A percentile compares a stretch with the other conserved stretches of the same genome.
These are phyloP conservation scores for Hypoxylon sp. DNA, from an alignment of 2,329 filamentous ascomycete species.

Conservation along the genomic window DNA sequence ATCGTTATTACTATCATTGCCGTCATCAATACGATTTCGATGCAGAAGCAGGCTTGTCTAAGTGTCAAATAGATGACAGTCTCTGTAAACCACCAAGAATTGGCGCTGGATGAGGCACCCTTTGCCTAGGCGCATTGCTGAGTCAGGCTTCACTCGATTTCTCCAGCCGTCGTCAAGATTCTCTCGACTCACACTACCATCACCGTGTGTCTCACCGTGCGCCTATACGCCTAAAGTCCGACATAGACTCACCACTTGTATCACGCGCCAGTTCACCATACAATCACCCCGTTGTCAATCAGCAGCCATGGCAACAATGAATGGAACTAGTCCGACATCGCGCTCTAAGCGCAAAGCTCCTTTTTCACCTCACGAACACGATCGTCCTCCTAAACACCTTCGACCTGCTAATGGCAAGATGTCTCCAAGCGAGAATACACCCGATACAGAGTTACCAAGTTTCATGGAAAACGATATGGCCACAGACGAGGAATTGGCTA, in stretches of 20 bases:
- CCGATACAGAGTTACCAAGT: slow-evolving; percentile 56
- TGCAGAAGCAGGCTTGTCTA: slow-evolving; percentile 4
- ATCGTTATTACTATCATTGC: slow-evolving; percentile 7
- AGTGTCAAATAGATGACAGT: slow-evolving; percentile 33
- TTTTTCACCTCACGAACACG: slow-evolving; percentile 59
- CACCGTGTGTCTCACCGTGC: slow-evolving; percentile 21
- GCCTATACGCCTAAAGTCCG: slow-evolving; percentile 6
- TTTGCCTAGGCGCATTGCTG: slow-evolving; percentile 45
- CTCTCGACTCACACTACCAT: slow-evolving; percentile 11
- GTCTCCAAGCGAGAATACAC: slow-evolving; percentile 66
- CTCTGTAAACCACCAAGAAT: slow-evolving; percentile 31
- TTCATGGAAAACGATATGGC: slow-evolving; percentile 58
- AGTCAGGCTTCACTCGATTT: slow-evolving; percentile 39
- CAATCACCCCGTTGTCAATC: slow-evolving; percentile 15
- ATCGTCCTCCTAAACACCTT: slow-evolving; percentile 61
- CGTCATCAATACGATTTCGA: slow-evolving; percentile 9
- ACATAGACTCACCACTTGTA: slow-evolving; percentile 12
- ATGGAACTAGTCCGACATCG: slow-evolving; percentile 59
- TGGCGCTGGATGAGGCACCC: slow-evolving; percentile 49
- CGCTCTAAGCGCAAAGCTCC: slow-evolving; percentile 69
- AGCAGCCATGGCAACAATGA: slow-evolving; percentile 57
- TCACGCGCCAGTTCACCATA: slow-evolving; percentile 25
- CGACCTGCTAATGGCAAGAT: slow-evolving; percentile 64
- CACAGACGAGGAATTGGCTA: slow-evolving; percentile 59
- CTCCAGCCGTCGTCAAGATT: slow-evolving; percentile 21